These are phyloP conservation scores for Botrytis sinoallii DNA, from an alignment of 2,329 filamentous ascomycete species.

Conservation along the genomic window DNA sequence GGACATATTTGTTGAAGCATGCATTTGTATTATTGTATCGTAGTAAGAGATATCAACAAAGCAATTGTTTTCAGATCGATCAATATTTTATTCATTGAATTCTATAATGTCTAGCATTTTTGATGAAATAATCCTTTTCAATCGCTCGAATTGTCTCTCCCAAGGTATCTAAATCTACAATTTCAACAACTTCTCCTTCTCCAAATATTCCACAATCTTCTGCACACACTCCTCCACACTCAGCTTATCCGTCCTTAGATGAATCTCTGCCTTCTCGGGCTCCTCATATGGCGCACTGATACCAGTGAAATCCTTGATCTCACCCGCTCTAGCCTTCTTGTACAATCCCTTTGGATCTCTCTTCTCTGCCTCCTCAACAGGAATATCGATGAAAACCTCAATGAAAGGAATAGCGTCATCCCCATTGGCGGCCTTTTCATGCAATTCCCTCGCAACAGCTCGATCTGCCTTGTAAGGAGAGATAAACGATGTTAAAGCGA, in stretches of 20 bases:
- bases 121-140: background rate
- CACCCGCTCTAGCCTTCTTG: conserved; percentile 89
- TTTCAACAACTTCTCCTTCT: conserved; percentile 60
- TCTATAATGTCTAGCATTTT: background rate
- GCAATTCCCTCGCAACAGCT: conserved; percentile 74
- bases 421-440: conserved; percentile 55
- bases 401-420: conserved; percentile 77
- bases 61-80: conserved; percentile 3
- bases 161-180: conserved; percentile 21
- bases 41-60: conserved; percentile 15
- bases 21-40: conserved; percentile 27
- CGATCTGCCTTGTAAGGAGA: conserved; percentile 89
- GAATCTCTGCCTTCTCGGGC: conserved; percentile 80
- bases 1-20: conserved; percentile 24
- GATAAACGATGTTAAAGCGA: conserved; percentile 95
- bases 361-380: conserved; percentile 87
- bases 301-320: conserved; percentile 97
- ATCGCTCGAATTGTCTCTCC: background rate
- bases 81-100: background rate
- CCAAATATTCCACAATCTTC: conserved; percentile 77
- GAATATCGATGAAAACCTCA: conserved; percentile 90
- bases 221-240: conserved; percentile 85
- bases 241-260: conserved; percentile 76
- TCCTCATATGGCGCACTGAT: conserved; percentile 94
- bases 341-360: conserved; percentile 97